A percentile compares a stretch with the other conserved stretches of the same genome.
Evolutionary conservation across 176 grass and related monocot genomes (phyloP).

Genomic region (Musa schizocarpa): DNA sequence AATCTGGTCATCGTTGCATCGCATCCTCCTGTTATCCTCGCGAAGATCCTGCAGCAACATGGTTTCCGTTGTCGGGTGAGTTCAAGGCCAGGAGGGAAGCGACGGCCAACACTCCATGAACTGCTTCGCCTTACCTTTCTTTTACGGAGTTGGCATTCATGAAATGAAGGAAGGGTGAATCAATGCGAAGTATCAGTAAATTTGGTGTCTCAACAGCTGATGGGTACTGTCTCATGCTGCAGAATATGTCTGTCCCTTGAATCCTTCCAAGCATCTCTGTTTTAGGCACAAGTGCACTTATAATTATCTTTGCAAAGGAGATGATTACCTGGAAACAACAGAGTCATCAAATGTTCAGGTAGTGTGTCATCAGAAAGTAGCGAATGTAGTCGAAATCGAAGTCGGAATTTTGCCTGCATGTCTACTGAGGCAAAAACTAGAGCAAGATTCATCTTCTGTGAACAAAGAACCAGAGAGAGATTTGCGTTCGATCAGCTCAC

Average conservation of each 20-base stretch:
- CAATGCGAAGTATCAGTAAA: slow-evolving; percentile 51
- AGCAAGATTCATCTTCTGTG: no score
- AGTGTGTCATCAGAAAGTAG: no score
- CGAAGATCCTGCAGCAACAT: slow-evolving; percentile 41
- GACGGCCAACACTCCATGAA: not conserved
- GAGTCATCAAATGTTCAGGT: not conserved
- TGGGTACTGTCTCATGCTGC: slow-evolving; percentile 77
- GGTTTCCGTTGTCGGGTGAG: not conserved
- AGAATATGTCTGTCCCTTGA: slow-evolving; percentile 63
- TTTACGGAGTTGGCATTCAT: slow-evolving; percentile 70
- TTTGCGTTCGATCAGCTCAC: slow-evolving; percentile 21
- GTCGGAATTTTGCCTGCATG: no score
- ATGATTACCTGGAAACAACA: slow-evolving; percentile 51
- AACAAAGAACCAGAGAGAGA: no score
- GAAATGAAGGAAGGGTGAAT: slow-evolving; percentile 78
- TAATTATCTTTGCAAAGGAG: slow-evolving; percentile 72
- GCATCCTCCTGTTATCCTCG: slow-evolving; percentile 37
- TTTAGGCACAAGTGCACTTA: slow-evolving; percentile 52
- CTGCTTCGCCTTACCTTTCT: slow-evolving; percentile 45
- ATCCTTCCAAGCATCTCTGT: slow-evolving; percentile 79
- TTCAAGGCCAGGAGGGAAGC: not conserved
- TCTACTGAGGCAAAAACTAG: no score
- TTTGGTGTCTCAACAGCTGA: slow-evolving; percentile 33
- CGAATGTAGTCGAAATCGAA: no score
- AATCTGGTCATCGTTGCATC: slow-evolving; percentile 43